Percentiles rank a stretch among this genome's conserved stretches.
phyloP scores from a whole-genome alignment of 345 rosid genomes.

The Eucalyptus erythrocorys region DNA sequence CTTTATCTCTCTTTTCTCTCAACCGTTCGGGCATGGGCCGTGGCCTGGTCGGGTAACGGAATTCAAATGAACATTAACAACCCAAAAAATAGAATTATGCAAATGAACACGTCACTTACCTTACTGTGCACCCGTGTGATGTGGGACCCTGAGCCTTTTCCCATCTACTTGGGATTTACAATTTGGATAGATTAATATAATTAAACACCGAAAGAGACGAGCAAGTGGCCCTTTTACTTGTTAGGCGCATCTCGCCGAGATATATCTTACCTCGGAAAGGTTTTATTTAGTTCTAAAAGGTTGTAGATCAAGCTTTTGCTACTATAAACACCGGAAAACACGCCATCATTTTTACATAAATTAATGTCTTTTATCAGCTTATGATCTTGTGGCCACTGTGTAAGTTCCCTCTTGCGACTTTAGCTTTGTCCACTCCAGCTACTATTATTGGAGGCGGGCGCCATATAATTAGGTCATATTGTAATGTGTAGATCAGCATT shows the following conservation, averaged over 20 bases:
- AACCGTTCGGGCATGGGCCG: background rate
- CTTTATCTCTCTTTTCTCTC: background rate
- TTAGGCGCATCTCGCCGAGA: background rate
- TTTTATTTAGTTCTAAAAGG: background rate
- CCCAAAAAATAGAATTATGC: background rate
- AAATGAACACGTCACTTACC: background rate
- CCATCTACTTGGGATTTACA: background rate
- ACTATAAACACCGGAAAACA: background rate
- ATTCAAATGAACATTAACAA: background rate
- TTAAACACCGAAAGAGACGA: background rate
- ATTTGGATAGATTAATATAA: background rate
- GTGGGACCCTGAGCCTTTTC: background rate
- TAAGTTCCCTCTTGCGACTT: background rate
- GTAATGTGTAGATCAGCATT: background rate
- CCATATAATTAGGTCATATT: background rate
- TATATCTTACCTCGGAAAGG: background rate
- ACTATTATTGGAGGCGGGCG: background rate
- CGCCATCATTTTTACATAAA: background rate
- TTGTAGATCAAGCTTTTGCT: background rate
- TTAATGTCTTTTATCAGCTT: background rate
- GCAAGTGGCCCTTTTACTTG: background rate
- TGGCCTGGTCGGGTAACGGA: background rate
- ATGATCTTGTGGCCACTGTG: background rate
- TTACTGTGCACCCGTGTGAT: background rate
- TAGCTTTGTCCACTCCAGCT: background rate